Conservation (phyloP, 257 asterid species). For the Ilex aquifolium region DNA sequence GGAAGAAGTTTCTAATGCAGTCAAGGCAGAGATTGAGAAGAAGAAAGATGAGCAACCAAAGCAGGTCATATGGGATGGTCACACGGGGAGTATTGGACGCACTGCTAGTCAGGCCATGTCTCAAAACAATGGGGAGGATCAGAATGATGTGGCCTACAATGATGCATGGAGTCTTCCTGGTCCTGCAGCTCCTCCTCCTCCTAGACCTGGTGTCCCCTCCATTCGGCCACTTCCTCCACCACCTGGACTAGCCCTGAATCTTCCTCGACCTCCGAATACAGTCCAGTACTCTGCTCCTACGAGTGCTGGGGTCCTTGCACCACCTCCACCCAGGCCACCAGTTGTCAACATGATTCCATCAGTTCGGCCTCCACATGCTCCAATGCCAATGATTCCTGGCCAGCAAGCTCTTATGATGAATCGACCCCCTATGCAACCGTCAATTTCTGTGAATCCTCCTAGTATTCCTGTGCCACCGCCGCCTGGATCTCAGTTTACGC, state of each 20-base stretch:
- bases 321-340: slow-evolving; percentile 69
- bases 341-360: slow-evolving; percentile 51
- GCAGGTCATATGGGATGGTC: slow-evolving; percentile 99
- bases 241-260: slow-evolving; percentile 71
- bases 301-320: slow-evolving; percentile 42
- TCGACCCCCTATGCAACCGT: slow-evolving; percentile 63
- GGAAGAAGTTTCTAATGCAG: slow-evolving; percentile 97
- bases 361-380: slow-evolving; percentile 66
- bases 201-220: slow-evolving; percentile 60
- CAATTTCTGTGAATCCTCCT: slow-evolving; percentile 35
- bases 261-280: slow-evolving; percentile 60
- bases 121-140: slow-evolving; percentile 63
- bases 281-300: slow-evolving; percentile 49
- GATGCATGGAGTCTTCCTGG: slow-evolving; percentile 69
- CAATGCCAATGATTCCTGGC: slow-evolving; percentile 62
- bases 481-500: slow-evolving; percentile 83
- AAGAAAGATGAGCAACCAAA: slow-evolving; percentile 91
- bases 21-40: slow-evolving; percentile 90
- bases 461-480: slow-evolving; percentile 59
- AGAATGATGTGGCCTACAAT: slow-evolving; percentile 34
- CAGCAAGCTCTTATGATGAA: slow-evolving; percentile 58
- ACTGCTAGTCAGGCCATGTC: slow-evolving; percentile 92
- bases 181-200: slow-evolving; percentile 80
- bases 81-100: slow-evolving; percentile 85
- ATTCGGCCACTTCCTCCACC: slow-evolving; percentile 87